Conservation (phyloP, 805 yeast genomes). For the Maudiozyma bulderi region DNA sequence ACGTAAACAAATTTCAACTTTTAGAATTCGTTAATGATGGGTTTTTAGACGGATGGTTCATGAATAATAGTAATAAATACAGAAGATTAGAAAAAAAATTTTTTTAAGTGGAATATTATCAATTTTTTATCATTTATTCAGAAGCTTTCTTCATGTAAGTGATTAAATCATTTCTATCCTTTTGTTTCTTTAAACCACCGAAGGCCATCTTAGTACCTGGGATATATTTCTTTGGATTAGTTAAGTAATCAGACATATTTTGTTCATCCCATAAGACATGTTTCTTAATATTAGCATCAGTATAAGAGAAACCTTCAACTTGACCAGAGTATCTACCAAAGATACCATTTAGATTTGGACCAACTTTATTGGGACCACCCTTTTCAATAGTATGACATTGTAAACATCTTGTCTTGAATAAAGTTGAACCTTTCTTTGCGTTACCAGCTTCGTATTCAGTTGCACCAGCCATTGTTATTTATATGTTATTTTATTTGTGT, state of each 20-base stretch:
- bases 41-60: no score
- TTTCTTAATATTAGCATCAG: constrained; percentile 97
- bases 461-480: constrained; percentile 1
- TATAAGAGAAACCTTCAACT: constrained; percentile 89
- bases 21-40: no score
- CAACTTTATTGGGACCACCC: constrained; percentile 97
- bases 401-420: constrained; percentile 97
- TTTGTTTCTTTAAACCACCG: constrained; percentile 98
- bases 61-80: no score
- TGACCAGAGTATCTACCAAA: constrained; percentile 87
- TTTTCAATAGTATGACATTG: constrained; percentile 97
- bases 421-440: constrained; percentile 92
- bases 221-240: constrained; percentile 99
- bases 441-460: constrained; percentile 4
- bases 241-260: constrained; percentile 89
- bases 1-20: no score
- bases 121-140: constrained; percentile 21
- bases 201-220: constrained; percentile 99
- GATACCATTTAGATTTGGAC: constrained; percentile 96
- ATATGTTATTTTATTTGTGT: background rate
- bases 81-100: no score
- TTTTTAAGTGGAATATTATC: background rate
- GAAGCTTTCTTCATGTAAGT: constrained; percentile 62
- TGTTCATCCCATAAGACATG: constrained; percentile 84
- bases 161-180: constrained; percentile 95